Evolutionary conservation across 768 basidiomycete genomes (phyloP).

Genomic region (Boletus huronensis): DNA sequence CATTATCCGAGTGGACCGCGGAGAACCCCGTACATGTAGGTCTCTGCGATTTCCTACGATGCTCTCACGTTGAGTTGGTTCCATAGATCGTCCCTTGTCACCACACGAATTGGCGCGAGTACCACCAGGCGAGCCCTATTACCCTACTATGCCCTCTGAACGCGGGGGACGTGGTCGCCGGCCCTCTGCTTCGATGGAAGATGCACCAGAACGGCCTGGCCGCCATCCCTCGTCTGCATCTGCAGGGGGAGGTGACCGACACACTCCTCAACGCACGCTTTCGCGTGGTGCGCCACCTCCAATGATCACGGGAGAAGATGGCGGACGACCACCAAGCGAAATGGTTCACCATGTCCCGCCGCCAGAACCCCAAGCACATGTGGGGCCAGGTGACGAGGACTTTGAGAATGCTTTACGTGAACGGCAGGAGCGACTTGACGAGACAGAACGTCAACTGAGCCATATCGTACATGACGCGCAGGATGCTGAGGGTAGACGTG

Average conservation of each 20-base stretch:
- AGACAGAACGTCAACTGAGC: conserved; percentile 49
- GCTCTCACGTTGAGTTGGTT: conserved; percentile 4
- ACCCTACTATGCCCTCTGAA: conserved; percentile 14
- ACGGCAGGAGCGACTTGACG: conserved; percentile 54
- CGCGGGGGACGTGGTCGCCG: not conserved
- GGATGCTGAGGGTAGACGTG: conserved; percentile 61
- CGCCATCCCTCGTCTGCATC: conserved; percentile 15
- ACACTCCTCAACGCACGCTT: conserved; percentile 9
- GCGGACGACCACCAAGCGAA: conserved; percentile 20
- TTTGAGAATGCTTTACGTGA: conserved; percentile 45
- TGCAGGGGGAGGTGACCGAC: not conserved
- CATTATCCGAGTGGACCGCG: conserved; percentile 27
- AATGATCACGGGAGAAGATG: conserved; percentile 18
- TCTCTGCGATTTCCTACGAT: not conserved
- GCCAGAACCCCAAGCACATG: conserved; percentile 12
- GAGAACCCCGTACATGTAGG: conserved; percentile 18
- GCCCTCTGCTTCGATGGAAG: not conserved
- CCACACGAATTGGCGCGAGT: conserved; percentile 5
- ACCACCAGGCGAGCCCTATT: conserved; percentile 11
- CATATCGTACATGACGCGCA: conserved; percentile 47
- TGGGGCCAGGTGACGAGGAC: conserved; percentile 24
- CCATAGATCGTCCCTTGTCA: conserved; percentile 17
- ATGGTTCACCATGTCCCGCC: conserved; percentile 26
- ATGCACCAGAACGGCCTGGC: not conserved
- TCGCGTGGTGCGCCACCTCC: conserved; percentile 19